Base-by-base conservation (phyloP, 495 filamentous ascomycete genomes). In the Cercophora newfieldiana region DNA sequence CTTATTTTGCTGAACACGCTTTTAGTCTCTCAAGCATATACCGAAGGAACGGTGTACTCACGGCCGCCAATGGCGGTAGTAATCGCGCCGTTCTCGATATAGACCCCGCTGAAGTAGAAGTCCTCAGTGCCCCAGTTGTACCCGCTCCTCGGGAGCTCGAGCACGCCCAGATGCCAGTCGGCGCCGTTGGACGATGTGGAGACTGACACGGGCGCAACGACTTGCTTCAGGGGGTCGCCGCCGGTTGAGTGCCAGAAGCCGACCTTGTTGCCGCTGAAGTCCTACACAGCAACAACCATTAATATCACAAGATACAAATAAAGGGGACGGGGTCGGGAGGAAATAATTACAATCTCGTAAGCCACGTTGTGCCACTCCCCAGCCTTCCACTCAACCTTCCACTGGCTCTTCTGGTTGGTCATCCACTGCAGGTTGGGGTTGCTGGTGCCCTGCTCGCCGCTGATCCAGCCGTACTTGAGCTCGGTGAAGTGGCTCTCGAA, bases 401-500 rank as follows among this genome's bases (percentile, higher is more conserved):
- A 79, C 66, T 75, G 72, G 56, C 70, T 73, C 70, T 75, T 74
- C 68, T 77, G 74, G 51, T 69, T 75, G 33, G 77, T 76, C 79
- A 81, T 80, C 69, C 77, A 82, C 74, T 80, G 79, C 74, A 82
- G 56, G 67, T 80, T 76, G 1, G 75, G 69, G 68, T 90, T 86
- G 57, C 70, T 71, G 28, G 83, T 81, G 31, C 82, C 86, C 56
- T 71, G 66, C 74, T 87, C 86, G 60, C 87, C 86, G 56, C 78
- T 80, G 66, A 88, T 79, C 82, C 83, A 85, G 54, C 89, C 90
- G 70, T 86, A 88, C 76, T 91, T 90, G 68, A 91, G 70, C 78
- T 90, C 89, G 33, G 88, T 90, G 74, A 90, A 91, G 75, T 90
- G 88, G 70, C 79, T 84, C 79, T 90, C 82, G 66, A 91, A 91